Evolutionary conservation across 1,139 yeast species (phyloP).

Genomic region (Hansenula anomala): DNA sequence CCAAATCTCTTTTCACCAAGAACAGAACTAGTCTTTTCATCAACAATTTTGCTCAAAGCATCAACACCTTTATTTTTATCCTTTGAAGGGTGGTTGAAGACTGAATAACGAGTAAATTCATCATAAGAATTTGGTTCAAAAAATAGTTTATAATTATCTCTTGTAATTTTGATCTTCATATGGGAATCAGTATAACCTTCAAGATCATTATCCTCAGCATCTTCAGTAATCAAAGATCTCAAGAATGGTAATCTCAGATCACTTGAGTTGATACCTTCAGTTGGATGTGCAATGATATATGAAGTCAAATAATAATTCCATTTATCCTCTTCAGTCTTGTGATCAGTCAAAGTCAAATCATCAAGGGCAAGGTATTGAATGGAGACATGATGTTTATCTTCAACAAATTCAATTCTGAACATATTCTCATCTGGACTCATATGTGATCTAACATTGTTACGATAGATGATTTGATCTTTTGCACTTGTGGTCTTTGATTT

Average conservation of each 20-base stretch:
- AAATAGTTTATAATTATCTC: slow-evolving; percentile 73
- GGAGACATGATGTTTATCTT: slow-evolving; percentile 45
- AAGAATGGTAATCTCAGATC: slow-evolving; percentile 70
- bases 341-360: slow-evolving; percentile 80
- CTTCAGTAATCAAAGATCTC: slow-evolving; percentile 53
- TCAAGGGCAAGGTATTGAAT: slow-evolving; percentile 85
- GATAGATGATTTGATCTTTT: slow-evolving; percentile 83
- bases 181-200: slow-evolving; percentile 68
- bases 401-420: slow-evolving; percentile 80
- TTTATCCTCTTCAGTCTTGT: slow-evolving; percentile 67
- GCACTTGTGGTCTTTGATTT: slow-evolving; percentile 53
- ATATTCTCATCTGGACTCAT: slow-evolving; percentile 85
- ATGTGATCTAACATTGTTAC: slow-evolving; percentile 79
- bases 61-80: slow-evolving; percentile 11
- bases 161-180: slow-evolving; percentile 76
- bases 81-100: slow-evolving; percentile 26
- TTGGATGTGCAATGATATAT: slow-evolving; percentile 91
- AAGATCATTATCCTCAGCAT: slow-evolving; percentile 34
- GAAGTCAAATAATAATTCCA: slow-evolving; percentile 94
- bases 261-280: slow-evolving; percentile 93
- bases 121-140: slow-evolving; percentile 84
- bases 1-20: slow-evolving; percentile 28
- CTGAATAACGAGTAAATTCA: slow-evolving; percentile 60
- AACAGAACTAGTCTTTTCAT: slow-evolving; percentile 28
- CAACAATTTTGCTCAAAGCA: slow-evolving; percentile 20